Evolutionary conservation across 805 yeast genomes (phyloP).

Genomic region (Zygosaccharomyces siamensis): DNA sequence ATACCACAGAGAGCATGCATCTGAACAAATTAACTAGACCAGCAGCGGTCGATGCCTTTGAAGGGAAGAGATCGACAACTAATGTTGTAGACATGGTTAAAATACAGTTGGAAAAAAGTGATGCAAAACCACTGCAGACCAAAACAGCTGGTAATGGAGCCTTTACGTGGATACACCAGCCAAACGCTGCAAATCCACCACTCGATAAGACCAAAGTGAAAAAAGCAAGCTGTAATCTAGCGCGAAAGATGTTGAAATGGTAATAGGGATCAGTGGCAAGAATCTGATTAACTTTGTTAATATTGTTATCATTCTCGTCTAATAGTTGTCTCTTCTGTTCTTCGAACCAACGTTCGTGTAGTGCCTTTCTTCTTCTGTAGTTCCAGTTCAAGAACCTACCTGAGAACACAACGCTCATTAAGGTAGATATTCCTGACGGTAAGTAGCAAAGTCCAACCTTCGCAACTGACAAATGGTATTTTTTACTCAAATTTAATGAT

Average conservation of each 20-base stretch:
- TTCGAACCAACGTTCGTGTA: conserved; percentile 24
- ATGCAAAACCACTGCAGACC: conserved; percentile 51
- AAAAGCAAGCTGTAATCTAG: conserved; percentile 47
- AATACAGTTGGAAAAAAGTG: conserved; percentile 55
- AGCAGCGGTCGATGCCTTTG: conserved; percentile 65
- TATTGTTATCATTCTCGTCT: conserved; percentile 20
- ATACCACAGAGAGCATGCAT: conserved; percentile 67
- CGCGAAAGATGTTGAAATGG: conserved; percentile 50
- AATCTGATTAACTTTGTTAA: conserved; percentile 17
- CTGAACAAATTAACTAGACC: conserved; percentile 68
- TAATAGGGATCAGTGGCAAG: conserved; percentile 26
- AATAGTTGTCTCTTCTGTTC: conserved; percentile 15
- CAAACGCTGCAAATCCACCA: conserved; percentile 47
- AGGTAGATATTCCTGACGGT: conserved; percentile 66
- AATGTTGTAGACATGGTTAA: conserved; percentile 58
- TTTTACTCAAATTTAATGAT: conserved; percentile 47
- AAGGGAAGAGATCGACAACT: conserved; percentile 72
- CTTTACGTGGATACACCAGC: conserved; percentile 62
- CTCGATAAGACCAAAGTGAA: conserved; percentile 41
- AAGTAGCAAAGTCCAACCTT: conserved; percentile 68
- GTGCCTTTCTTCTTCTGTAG: conserved; percentile 27
- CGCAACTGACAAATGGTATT: conserved; percentile 49
- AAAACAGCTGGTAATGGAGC: conserved; percentile 52
- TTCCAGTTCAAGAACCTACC: conserved; percentile 54
- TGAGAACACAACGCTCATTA: conserved; percentile 52